A percentile compares a stretch with the other conserved stretches of the same genome.
Conservation (phyloP, 345 rosid species). For the Luvunga scandens region DNA sequence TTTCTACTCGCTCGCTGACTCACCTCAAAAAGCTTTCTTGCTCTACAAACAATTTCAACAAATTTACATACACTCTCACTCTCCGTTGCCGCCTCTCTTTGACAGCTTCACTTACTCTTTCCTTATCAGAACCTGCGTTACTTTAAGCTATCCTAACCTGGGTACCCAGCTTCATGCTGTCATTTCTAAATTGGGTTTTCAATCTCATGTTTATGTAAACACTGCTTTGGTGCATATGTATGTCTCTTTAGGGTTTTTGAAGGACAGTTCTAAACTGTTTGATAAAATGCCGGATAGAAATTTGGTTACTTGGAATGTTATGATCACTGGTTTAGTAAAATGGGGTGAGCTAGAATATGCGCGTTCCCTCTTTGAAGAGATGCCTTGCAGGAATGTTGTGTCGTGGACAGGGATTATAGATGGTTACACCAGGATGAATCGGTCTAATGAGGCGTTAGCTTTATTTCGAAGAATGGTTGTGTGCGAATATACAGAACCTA, state of each 20-base stretch:
- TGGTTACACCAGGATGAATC: conserved; percentile 56
- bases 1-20: too few relatives aligned
- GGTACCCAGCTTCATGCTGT: conserved; percentile 63
- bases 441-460: background rate
- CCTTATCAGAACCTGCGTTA: conserved; percentile 48
- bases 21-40: too few relatives aligned
- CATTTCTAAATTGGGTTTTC: conserved; percentile 61
- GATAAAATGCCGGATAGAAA: conserved; percentile 69
- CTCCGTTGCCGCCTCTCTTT: conserved; percentile 28
- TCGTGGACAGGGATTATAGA: conserved; percentile 65
- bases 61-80: conserved; percentile 20
- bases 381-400: conserved; percentile 43
- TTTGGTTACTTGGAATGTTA: conserved; percentile 73
- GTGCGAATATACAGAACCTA: too few relatives aligned
- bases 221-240: conserved; percentile 58
- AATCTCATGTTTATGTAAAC: conserved; percentile 56
- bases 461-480: too few relatives aligned
- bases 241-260: conserved; percentile 22
- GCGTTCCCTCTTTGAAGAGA: conserved; percentile 50
- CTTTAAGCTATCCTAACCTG: conserved; percentile 22
- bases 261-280: conserved; percentile 43
- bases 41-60: too few relatives aligned
- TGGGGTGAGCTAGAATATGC: conserved; percentile 60
- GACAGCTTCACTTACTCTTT: conserved; percentile 67
- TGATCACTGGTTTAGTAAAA: conserved; percentile 68